Evolutionary conservation across 2,329 filamentous ascomycete genomes (phyloP).

Genomic region (Anisogramma anomala): DNA sequence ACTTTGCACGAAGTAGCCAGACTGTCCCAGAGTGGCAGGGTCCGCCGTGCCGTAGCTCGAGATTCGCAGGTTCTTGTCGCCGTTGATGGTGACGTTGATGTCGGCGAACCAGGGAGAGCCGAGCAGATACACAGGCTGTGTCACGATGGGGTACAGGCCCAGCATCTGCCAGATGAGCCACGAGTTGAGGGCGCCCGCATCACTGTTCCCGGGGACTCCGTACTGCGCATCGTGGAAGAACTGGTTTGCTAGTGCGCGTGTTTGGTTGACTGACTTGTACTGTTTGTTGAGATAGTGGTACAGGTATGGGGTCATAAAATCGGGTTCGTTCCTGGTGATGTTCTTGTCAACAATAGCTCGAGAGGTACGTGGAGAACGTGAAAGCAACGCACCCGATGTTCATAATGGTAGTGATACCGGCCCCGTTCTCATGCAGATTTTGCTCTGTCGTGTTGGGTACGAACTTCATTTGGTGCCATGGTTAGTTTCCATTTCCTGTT

Average conservation of each 20-base stretch:
- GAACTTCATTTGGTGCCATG: conserved; percentile 8
- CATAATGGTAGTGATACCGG: conserved; percentile 17
- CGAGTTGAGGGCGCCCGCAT: conserved; percentile 58
- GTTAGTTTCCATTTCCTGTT: too few relatives aligned
- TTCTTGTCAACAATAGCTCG: conserved; percentile 35
- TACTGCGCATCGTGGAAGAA: conserved; percentile 47
- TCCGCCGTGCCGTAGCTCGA: conserved; percentile 28
- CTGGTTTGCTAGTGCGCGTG: conserved; percentile 53
- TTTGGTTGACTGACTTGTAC: conserved; percentile 38
- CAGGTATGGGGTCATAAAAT: conserved; percentile 54
- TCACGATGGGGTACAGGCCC: conserved; percentile 57
- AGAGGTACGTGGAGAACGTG: conserved; percentile 27
- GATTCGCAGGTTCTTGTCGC: conserved; percentile 34
- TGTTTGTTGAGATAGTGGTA: conserved; percentile 60
- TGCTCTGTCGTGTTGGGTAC: conserved; percentile 17
- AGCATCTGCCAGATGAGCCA: conserved; percentile 58
- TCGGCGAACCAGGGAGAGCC: conserved; percentile 55
- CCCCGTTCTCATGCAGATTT: conserved; percentile 15
- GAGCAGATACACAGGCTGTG: conserved; percentile 59
- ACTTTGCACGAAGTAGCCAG: conserved; percentile 40
- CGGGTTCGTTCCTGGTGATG: conserved; percentile 39
- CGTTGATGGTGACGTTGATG: conserved; percentile 43
- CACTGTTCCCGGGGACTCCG: conserved; percentile 60
- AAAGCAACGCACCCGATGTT: conserved; percentile 15
- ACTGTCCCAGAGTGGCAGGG: conserved; percentile 16